A percentile compares a stretch with the other conserved stretches of the same genome.
Evolutionary conservation across 2,329 filamentous ascomycete species (phyloP).

Genomic region (Colletotrichum noveboracense): DNA sequence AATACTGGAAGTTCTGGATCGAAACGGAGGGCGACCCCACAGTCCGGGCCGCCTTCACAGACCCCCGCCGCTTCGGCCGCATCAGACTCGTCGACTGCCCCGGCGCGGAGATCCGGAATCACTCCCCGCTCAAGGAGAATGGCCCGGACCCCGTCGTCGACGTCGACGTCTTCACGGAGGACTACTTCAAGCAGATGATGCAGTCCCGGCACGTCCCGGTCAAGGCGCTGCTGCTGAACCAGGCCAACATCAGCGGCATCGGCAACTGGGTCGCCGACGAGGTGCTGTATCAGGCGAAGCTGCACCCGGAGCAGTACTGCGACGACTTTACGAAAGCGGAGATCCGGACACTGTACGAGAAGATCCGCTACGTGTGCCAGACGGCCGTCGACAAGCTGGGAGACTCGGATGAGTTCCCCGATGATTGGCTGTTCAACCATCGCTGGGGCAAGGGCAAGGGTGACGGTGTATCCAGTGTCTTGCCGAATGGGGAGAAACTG

Average conservation of each 20-base stretch:
- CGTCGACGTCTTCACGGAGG: constrained; percentile 74
- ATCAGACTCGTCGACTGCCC: constrained; percentile 84
- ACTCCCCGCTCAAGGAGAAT: constrained; percentile 85
- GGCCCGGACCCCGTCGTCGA: constrained; percentile 93
- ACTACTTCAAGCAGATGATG: constrained; percentile 77
- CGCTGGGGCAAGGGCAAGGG: constrained; percentile 85
- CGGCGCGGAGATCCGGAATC: constrained; percentile 74
- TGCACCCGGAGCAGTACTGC: constrained; percentile 94
- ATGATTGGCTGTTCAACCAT: constrained; percentile 87
- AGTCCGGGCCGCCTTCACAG: constrained; percentile 79
- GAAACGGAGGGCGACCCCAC: constrained; percentile 61
- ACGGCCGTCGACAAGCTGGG: constrained; percentile 79
- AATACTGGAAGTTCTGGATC: constrained; percentile 86
- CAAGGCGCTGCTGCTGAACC: constrained; percentile 88
- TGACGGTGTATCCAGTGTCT: constrained; percentile 67
- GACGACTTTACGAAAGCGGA: constrained; percentile 78
- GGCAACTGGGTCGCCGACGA: constrained; percentile 99
- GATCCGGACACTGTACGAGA: constrained; percentile 72
- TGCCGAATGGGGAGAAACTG: constrained; percentile 87
- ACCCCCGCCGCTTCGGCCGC: constrained; percentile 78
- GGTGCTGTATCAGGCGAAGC: constrained; percentile 83
- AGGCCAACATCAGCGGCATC: constrained; percentile 87
- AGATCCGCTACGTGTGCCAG: constrained; percentile 80
- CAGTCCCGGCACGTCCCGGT: constrained; percentile 81
- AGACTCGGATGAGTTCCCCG: constrained; percentile 84